Evolutionary conservation across 1,284 basidiomycete species (phyloP).

Genomic region (Phaffia rhodozyma): DNA sequence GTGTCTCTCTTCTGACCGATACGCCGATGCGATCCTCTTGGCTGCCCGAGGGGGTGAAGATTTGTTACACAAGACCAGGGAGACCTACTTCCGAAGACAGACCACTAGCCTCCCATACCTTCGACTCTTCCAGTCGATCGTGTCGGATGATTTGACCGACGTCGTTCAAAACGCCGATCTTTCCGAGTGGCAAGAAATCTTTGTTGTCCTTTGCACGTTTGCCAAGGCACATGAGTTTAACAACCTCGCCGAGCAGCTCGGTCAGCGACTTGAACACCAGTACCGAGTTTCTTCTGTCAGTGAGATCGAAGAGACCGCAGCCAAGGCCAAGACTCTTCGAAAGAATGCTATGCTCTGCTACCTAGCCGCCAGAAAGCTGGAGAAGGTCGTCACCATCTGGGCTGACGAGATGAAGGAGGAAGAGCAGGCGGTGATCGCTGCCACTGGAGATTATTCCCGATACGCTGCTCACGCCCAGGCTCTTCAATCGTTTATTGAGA

Average conservation of each 20-base stretch:
- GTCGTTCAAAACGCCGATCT: conserved; percentile 93
- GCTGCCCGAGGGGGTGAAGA: conserved; percentile 84
- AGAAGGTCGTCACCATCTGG: conserved; percentile 86
- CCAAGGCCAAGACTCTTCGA: conserved; percentile 45
- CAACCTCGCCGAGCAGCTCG: conserved; percentile 78
- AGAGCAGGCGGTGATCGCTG: conserved; percentile 42
- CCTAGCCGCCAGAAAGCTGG: conserved; percentile 78
- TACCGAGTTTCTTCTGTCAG: conserved; percentile 48
- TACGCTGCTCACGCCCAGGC: conserved; percentile 83
- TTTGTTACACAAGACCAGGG: conserved; percentile 79
- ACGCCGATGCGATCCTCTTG: conserved; percentile 85
- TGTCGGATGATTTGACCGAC: conserved; percentile 80
- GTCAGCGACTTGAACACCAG: conserved; percentile 77
- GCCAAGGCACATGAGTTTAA: conserved; percentile 75
- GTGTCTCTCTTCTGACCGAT: conserved; percentile 78
- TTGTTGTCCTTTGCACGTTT: conserved; percentile 93
- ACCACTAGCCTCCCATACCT: conserved; percentile 73
- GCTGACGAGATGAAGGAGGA: conserved; percentile 81
- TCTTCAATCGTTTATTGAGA: conserved; percentile 89
- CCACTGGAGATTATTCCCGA: conserved; percentile 42
- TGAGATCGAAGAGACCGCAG: conserved; percentile 37
- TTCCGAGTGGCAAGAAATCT: conserved; percentile 91
- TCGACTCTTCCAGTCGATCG: conserved; percentile 89
- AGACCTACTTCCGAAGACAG: conserved; percentile 80
- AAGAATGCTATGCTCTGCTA: conserved; percentile 88